These are phyloP conservation scores for Aurinia saxatilis DNA, from an alignment of 345 rosid genomes.

Conservation along the genomic window DNA sequence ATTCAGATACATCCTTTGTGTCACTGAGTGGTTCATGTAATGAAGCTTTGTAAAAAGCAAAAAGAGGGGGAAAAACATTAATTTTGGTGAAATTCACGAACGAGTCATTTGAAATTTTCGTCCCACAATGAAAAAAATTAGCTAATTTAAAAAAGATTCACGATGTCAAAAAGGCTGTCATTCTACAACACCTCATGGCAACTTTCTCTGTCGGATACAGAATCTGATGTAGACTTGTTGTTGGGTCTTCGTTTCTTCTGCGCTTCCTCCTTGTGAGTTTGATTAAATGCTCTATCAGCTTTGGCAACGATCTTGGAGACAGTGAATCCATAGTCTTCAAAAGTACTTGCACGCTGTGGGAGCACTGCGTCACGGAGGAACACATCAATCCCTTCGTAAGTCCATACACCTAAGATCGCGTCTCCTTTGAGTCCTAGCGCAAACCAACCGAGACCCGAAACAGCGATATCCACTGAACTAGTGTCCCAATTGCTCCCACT, in stretches of 20 bases:
- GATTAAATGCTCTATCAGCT: constrained; percentile 63
- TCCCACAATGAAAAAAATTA: not conserved
- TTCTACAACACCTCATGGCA: not conserved
- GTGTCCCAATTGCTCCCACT: constrained; percentile 71
- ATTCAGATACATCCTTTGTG: not conserved
- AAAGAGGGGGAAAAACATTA: not conserved
- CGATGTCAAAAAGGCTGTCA: not conserved
- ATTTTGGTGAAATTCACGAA: not conserved
- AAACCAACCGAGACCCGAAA: constrained; percentile 91
- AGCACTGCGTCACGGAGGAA: constrained; percentile 61
- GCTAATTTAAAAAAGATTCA: not conserved
- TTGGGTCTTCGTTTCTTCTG: constrained; percentile 43
- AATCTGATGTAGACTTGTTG: constrained; percentile 13
- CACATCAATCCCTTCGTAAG: constrained; percentile 70
- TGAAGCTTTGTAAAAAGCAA: not conserved
- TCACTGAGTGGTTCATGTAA: not conserved
- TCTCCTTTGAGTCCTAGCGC: constrained; percentile 75
- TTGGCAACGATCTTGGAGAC: constrained; percentile 80
- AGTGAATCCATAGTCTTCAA: constrained; percentile 80
- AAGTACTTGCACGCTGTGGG: constrained; percentile 55
- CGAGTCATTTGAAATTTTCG: not conserved
- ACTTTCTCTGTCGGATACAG: constrained; percentile 1
- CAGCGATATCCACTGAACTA: constrained; percentile 72
- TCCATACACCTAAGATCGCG: constrained; percentile 75
- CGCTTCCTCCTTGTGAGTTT: constrained; percentile 29